Evolutionary conservation across 1,284 basidiomycete species (phyloP), one percentile per base, ranked within the genome.

Genomic region (Cutaneotrichosporon sp.): DNA sequence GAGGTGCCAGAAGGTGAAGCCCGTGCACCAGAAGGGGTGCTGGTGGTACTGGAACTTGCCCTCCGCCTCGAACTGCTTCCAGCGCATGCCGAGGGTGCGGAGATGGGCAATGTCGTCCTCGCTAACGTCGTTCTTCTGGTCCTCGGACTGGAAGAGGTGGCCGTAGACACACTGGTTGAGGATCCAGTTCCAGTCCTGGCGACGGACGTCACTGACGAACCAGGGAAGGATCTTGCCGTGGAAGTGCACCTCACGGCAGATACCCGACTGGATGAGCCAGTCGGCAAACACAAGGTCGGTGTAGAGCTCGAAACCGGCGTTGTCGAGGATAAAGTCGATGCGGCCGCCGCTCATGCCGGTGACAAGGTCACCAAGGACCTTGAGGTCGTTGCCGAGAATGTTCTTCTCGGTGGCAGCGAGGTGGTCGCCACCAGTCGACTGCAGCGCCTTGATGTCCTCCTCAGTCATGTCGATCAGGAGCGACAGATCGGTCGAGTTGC

Each of bases 391-490:
- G 43, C 74, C 75, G 63, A 78, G 69, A 63, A 80, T 82, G 76
- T 98, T 97, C 83, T 95, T 94, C 81, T 97, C 94, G 0, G 95
- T 97, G 1, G 92, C 91, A 8, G 95, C 94, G 51, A 98, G 87
- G 69, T 94, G 89, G 60, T 95, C 95, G 31, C 94, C 94, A 27
- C 95, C 95, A 22, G 95, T 97, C 18, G 92, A 94, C 79, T 99
- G 95, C n/a, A 98, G 85, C 59, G 90, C 87, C 81, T 95, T 95
- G 82, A 99, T 97, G 79, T 98, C 95, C 49, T 98, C 95, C 80
- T 98, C 95, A 14, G 92, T 92, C 95, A 97, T 97, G 82, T 98
- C 93, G 81, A 97, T 98, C 59, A 98, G 84, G 34, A 98, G 85
- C 3, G 92, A 95, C 58, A 98, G 83, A 79, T 98, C 95, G 60